Base-by-base conservation (phyloP, 345 rosid species). In the Bruguiera gymnorhiza region DNA sequence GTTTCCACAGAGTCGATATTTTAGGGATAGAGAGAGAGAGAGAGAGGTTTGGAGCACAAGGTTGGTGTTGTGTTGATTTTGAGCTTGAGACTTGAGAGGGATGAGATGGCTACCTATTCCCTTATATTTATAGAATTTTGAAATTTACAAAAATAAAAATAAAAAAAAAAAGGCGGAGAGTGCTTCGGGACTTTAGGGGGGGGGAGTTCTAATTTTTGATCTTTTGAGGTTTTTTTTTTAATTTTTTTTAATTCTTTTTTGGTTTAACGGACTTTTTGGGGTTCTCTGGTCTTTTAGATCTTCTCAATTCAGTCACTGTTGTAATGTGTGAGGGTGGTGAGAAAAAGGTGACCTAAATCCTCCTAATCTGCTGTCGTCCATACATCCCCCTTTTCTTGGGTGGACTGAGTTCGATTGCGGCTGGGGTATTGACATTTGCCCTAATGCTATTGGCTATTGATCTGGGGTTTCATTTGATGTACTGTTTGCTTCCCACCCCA, bases 301-400 rank as follows among this genome's bases (percentile, higher is more conserved):
- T 62, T 50, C 34, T 16, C 51, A 50, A 5, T 4, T 2, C 36
- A 20, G 29, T 66, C 2, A 37, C 36, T 23, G 29, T 51, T 18
- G 18, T 34, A 19, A 29, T 21, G 46, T 4, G 21, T 6, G 32
- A 54, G 36, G 34, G 70, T 59, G 87, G 79, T 78, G 73, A 70
- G 83, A 65, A 84, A 77, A 57, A 76, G 96, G 89, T 87, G 69
- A 87, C 90, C 90, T 81, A 84, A 84, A 70, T 67, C 67, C 79
- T 78, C 85, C 90, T 82, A 86, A 79, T 78, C 34, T 76, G 37
- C 55, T 70, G 67, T 66, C 59, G 9, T 34, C 8, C 61, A 36
- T 68, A 76, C 78, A 81, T 69, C 74, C 73, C 31, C 43, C 68
- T 48, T 73, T 67, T 37, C 66, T 50, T 34, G 57, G 18, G 73